These are phyloP conservation scores for Scolecobasidium constrictum DNA, from an alignment of 2,329 filamentous ascomycete genomes.

Conservation along the genomic window DNA sequence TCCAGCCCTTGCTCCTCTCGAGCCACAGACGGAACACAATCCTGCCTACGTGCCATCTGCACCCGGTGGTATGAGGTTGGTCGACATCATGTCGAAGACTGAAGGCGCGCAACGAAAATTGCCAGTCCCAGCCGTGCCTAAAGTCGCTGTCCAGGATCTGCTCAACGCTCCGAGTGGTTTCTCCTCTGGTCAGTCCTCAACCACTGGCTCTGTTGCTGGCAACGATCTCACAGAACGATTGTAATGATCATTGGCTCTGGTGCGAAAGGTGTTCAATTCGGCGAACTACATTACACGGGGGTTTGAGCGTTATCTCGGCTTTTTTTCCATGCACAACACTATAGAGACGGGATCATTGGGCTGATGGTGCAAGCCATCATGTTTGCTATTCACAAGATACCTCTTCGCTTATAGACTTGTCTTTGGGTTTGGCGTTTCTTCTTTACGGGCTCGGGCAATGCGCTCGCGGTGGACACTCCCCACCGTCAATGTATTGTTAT, in stretches of 20 bases:
- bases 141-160: conserved; percentile 78
- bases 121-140: conserved; percentile 69
- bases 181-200: conserved; percentile 65
- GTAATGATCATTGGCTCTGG: conserved; percentile 11
- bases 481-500: no score
- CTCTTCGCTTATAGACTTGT: conserved; percentile 2
- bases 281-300: no score
- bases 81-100: conserved; percentile 82
- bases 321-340: no score
- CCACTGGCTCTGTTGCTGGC: conserved; percentile 66
- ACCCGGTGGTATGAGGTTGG: conserved; percentile 63
- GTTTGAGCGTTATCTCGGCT: no score
- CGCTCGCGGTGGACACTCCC: no score
- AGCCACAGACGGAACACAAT: conserved; percentile 50
- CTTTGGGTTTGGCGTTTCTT: no score
- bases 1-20: conserved; percentile 60
- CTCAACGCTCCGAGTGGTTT: conserved; percentile 56
- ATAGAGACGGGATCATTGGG: no score
- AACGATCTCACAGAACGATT: conserved; percentile 28
- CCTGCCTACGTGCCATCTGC: conserved; percentile 46
- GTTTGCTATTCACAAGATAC: no score
- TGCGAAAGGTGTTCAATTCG: no score
- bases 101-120: conserved; percentile 85
- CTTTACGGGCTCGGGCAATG: no score
- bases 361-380: no score